Base-by-base conservation (phyloP, 768 basidiomycete species). In the Galerina sulciceps region DNA sequence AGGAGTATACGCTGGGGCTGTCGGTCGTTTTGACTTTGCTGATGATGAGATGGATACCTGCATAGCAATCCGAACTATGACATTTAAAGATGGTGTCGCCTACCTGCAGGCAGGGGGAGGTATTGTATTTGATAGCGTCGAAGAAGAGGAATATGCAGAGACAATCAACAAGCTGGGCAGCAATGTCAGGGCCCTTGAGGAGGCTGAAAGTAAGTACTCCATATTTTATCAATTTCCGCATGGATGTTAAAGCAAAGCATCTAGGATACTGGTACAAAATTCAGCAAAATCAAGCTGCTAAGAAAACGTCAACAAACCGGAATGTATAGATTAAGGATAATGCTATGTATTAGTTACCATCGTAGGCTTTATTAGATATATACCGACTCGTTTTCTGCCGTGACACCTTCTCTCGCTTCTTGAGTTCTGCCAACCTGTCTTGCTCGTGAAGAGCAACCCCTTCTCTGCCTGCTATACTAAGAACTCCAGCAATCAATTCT, bases 31-130 rank as follows among this genome's bases (percentile, higher is more conserved):
- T 72, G 96, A 99, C 74, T 98, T 99, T 73, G 92, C 94, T 2
- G 79, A 85, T 22, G 93, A 99, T 71, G 89, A 90, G 68, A 94
- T 99, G 91, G 97, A 99, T 72, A 97, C 94, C 0, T 99, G 96
- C 75, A 99, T 99, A 67, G 96, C 97, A 4, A 99, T 99, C 66
- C 87, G 97, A 34, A 99, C 96, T 4, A 99, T 98, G 94, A 85
- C 89, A 1, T 98, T 97, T 81, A 98, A 97, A 75, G 84, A 95
- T 64, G 94, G 95, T 2, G 79, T 87, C 17, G 93, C 86, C 18
- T 99, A 98, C 72, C 76, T 99, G 45, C 96, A 98, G 71, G 97
- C 97, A 37, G 95, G 96, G 6, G 97, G 96, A 53, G 96, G 96
- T 1, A 97, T 99, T 64, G 97, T 99, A 10, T 94, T 89, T 64